A percentile compares a stretch with the other conserved stretches of the same genome.
Evolutionary conservation across 306 rosid genomes (phyloP).

Genomic region (Pyrus bretschneideri): DNA sequence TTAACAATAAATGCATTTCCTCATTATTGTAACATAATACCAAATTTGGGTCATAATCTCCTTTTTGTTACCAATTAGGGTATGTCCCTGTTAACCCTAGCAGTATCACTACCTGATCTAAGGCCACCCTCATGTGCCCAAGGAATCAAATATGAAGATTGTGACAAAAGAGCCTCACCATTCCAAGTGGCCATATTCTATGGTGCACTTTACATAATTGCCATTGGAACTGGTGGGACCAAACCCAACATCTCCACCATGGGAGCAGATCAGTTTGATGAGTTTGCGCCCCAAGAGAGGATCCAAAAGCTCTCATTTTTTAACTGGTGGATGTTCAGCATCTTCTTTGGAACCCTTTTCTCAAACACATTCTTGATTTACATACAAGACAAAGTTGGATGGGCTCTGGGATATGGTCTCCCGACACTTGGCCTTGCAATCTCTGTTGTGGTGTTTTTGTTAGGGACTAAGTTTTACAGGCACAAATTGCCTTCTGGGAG

Average conservation of each 20-base stretch:
- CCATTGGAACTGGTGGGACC: constrained; percentile 82
- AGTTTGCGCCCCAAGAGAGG: constrained; percentile 60
- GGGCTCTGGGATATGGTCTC: constrained; percentile 72
- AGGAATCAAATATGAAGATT: constrained; percentile 19
- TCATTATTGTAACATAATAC: not conserved
- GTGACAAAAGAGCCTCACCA: constrained; percentile 45
- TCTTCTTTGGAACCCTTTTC: constrained; percentile 65
- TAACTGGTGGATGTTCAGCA: constrained; percentile 82
- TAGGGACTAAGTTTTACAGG: constrained; percentile 61
- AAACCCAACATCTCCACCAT: constrained; percentile 85
- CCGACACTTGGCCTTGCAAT: constrained; percentile 63
- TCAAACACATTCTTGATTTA: constrained; percentile 58
- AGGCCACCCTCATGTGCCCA: constrained; percentile 54
- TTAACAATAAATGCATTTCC: not conserved
- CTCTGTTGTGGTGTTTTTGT: constrained; percentile 52
- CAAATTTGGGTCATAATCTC: not conserved
- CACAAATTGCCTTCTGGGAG: constrained; percentile 70
- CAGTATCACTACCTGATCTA: constrained; percentile 56
- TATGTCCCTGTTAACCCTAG: constrained; percentile 55
- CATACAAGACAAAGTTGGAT: constrained; percentile 71
- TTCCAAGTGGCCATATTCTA: constrained; percentile 56
- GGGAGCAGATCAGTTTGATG: constrained; percentile 92
- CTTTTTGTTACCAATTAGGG: constrained; percentile 29
- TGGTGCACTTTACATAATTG: constrained; percentile 55
- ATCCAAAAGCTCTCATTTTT: constrained; percentile 59